These are phyloP conservation scores for Protomyces arabidopsidicola DNA, from an alignment of 1,139 yeast species.

Conservation along the genomic window DNA sequence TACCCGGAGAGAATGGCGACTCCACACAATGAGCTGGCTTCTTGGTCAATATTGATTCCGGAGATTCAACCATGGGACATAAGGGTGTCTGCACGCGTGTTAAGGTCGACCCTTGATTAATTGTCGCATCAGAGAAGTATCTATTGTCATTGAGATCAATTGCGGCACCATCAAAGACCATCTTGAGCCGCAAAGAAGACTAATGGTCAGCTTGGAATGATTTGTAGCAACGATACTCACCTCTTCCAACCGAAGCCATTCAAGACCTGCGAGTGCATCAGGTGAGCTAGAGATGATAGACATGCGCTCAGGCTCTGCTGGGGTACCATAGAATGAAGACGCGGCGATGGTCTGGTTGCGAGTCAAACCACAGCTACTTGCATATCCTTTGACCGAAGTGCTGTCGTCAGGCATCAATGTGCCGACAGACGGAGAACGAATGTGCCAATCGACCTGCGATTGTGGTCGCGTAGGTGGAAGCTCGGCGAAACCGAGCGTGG, in stretches of 20 bases:
- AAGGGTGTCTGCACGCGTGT: neutral
- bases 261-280: neutral
- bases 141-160: neutral
- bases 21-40: too few relatives aligned
- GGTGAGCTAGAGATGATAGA: neutral
- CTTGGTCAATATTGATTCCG: too few relatives aligned
- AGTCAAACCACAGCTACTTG: neutral
- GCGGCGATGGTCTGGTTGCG: neutral
- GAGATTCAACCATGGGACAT: neutral
- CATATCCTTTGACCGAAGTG: neutral
- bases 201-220: neutral
- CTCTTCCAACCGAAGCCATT: neutral
- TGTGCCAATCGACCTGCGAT: neutral
- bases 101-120: neutral
- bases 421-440: neutral
- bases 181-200: neutral
- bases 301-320: neutral
- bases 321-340: neutral
- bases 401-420: neutral
- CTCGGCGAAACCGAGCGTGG: neutral
- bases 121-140: neutral
- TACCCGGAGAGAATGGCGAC: too few relatives aligned
- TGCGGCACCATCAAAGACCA: neutral
- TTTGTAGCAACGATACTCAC: neutral
- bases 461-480: neutral